Conservation (phyloP, 306 rosid genomes). For the Geum urbanum region DNA sequence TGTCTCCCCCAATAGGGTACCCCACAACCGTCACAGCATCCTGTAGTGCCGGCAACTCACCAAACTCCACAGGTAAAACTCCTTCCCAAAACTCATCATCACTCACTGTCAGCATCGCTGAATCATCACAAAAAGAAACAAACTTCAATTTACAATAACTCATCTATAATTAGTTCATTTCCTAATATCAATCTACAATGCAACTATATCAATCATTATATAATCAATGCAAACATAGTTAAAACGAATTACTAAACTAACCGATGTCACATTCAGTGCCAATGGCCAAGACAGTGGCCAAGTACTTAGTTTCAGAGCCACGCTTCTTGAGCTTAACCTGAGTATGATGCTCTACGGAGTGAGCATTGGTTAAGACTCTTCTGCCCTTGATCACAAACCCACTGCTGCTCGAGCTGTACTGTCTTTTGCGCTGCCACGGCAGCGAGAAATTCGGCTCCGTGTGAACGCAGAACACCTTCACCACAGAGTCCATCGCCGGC, state of each 20-base stretch:
- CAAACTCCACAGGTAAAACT: constrained; percentile 67
- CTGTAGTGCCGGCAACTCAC: constrained; percentile 68
- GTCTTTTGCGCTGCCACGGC: constrained; percentile 86
- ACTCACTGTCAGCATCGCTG: constrained; percentile 73
- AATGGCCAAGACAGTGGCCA: constrained; percentile 79
- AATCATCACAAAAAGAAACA: constrained; percentile 22
- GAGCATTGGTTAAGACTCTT: constrained; percentile 77
- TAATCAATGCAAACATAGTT: not conserved
- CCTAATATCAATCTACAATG: not conserved
- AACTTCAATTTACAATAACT: not conserved
- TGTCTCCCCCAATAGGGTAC: constrained; percentile 78
- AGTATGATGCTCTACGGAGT: constrained; percentile 75
- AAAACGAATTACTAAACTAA: not conserved
- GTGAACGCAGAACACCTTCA: constrained; percentile 74
- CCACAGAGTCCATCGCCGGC: constrained; percentile 80
- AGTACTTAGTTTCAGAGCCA: constrained; percentile 76
- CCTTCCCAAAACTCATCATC: constrained; percentile 87
- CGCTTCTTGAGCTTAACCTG: constrained; percentile 85
- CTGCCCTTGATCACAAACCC: constrained; percentile 61
- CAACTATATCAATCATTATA: not conserved
- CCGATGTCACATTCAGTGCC: constrained; percentile 84
- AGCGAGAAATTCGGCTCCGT: constrained; percentile 78
- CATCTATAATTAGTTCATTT: not conserved
- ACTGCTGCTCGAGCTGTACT: constrained; percentile 71
- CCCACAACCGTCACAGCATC: constrained; percentile 84